Evolutionary conservation across 2,329 filamentous ascomycete genomes (phyloP), one percentile per base, ranked within the genome.

Genomic region (Cyphellophora attinorum): DNA sequence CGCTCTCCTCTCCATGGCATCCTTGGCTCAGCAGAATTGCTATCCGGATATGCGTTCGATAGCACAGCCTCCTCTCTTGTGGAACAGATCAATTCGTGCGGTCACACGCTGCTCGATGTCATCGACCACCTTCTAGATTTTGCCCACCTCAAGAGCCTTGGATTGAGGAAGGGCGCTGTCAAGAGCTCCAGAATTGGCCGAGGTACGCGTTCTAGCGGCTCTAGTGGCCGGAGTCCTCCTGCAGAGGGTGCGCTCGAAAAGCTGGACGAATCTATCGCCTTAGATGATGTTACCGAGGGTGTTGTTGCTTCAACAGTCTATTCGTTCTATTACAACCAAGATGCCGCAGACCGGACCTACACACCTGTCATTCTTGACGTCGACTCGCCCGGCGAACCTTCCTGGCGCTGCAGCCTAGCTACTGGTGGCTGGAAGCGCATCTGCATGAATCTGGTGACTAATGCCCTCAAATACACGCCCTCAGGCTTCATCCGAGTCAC

Each of bases 221-320:
- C n/a, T n/a, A n/a, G n/a, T n/a, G n/a, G n/a, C n/a, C n/a, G n/a
- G n/a, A n/a, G n/a, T n/a, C n/a, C n/a, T n/a, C n/a, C n/a, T n/a
- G n/a, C n/a, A n/a, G n/a, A n/a, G n/a, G n/a, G n/a, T n/a, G n/a
- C n/a, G n/a, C n/a, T n/a, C n/a, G n/a, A n/a, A n/a, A n/a, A n/a
- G n/a, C n/a, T n/a, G n/a, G n/a, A n/a, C n/a, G n/a, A n/a, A n/a
- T n/a, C n/a, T n/a, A n/a, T n/a, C n/a, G 25, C n/a, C 35, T 18
- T 15, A 17, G 33, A 6, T 47, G 69, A 73, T 42, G 68, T 72
- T 0, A 60, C 70, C 3, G 70, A 74, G 35, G 68, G 69, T 2
- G 68, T 73, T 4, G 66, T 56, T 43, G 55, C 63, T 70, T 47
- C 27, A 41, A 27, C 29, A 37, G 37, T 38, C 34, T 31, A 35